These are phyloP conservation scores for Helminthosporium solani DNA, from an alignment of 2,329 filamentous ascomycete genomes.

Conservation along the genomic window DNA sequence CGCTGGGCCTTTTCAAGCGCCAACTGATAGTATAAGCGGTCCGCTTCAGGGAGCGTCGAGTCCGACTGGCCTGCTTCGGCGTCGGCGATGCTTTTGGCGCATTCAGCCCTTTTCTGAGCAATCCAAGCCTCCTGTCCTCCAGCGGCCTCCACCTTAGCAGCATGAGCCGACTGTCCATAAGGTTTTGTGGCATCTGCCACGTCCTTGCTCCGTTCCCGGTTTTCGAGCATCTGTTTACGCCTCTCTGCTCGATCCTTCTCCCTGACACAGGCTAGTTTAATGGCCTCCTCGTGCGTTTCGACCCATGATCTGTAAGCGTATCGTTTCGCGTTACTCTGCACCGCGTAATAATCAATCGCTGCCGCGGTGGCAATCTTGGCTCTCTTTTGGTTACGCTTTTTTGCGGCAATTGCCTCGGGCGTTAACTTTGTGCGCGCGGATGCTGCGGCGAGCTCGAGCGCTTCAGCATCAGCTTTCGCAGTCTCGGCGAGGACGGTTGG, in stretches of 20 bases:
- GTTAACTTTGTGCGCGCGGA: background rate
- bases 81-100: constrained; percentile 15
- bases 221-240: constrained; percentile 1
- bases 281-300: constrained; percentile 25
- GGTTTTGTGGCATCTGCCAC: background rate
- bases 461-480: constrained; percentile 6
- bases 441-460: constrained; percentile 9
- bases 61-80: constrained; percentile 24
- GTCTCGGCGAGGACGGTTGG: constrained; percentile 17
- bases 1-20: constrained; percentile 24
- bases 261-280: constrained; percentile 28
- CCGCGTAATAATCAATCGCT: constrained; percentile 17
- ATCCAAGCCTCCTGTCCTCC: constrained; percentile 15
- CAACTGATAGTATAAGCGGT: constrained; percentile 15
- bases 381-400: background rate
- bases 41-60: constrained; percentile 10
- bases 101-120: constrained; percentile 12
- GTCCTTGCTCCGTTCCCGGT: background rate
- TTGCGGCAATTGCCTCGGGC: no score
- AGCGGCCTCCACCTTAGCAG: constrained; percentile 9
- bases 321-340: constrained; percentile 15
- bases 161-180: background rate
- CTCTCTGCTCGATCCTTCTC: constrained; percentile 14
- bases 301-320: constrained; percentile 21
- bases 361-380: constrained; percentile 3